Conservation (phyloP, 140 eudicot genomes). For the Erigeron philadelphicus region DNA sequence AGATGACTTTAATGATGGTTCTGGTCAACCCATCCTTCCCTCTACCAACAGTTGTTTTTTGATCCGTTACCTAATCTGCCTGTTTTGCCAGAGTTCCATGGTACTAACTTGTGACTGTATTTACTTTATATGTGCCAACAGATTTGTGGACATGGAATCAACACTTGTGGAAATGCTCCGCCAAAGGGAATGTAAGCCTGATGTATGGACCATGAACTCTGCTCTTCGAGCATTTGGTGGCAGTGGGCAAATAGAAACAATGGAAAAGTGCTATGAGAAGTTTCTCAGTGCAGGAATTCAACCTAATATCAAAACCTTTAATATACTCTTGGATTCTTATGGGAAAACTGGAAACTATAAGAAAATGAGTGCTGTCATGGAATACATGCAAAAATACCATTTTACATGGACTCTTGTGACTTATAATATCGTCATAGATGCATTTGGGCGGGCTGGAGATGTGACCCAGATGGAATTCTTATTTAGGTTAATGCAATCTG, state of each 20-base stretch:
- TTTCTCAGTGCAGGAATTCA: constrained; percentile 77
- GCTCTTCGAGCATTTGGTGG: constrained; percentile 91
- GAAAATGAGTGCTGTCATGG: constrained; percentile 94
- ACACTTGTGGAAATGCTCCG: constrained; percentile 76
- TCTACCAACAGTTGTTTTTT: not conserved
- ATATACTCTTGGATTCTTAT: constrained; percentile 81
- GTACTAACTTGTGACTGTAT: constrained; percentile 18
- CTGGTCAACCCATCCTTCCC: not conserved
- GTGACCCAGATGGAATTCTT: constrained; percentile 78
- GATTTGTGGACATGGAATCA: constrained; percentile 88
- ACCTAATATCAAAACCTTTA: constrained; percentile 79
- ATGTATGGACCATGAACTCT: constrained; percentile 95
- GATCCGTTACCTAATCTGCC: not conserved
- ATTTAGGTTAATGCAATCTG: constrained; percentile 87
- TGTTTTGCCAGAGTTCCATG: not conserved
- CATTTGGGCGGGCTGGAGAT: constrained; percentile 87
- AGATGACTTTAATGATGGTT: not conserved
- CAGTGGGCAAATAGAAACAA: constrained; percentile 90
- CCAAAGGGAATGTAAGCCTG: constrained; percentile 67
- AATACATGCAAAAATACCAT: constrained; percentile 90
- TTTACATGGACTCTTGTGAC: constrained; percentile 78
- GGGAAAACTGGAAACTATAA: constrained; percentile 80
- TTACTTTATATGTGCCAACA: constrained; percentile 20
- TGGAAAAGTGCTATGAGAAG: constrained; percentile 92
- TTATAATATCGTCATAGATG: constrained; percentile 75